Evolutionary conservation across 257 asterid genomes (phyloP).

Genomic region (Fraxinus americana): DNA sequence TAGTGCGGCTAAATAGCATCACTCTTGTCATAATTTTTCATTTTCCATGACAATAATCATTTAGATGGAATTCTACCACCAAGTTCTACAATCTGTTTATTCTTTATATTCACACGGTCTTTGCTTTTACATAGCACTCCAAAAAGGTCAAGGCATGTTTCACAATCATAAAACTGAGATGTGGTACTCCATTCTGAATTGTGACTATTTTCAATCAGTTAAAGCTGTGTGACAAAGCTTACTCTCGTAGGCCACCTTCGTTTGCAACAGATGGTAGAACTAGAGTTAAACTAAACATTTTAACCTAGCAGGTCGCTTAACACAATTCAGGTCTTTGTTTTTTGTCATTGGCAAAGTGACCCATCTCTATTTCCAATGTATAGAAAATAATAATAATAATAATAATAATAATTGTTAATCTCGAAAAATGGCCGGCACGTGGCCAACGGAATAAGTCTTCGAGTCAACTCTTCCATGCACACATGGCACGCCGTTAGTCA

Average conservation of each 20-base stretch:
- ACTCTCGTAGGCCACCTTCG: background rate
- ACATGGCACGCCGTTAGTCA: no score
- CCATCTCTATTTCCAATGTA: background rate
- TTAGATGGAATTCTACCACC: background rate
- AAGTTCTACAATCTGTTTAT: background rate
- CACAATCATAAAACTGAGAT: background rate
- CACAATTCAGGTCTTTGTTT: background rate
- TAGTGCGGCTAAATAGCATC: no score
- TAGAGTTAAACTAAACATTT: constrained; percentile 10
- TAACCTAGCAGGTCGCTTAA: background rate
- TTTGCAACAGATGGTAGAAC: constrained; percentile 6
- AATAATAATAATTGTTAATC: no score
- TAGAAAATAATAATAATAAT: background rate
- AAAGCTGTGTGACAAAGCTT: no score
- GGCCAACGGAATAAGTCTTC: no score
- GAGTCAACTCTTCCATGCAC: no score
- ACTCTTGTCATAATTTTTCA: background rate
- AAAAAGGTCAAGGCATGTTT: constrained; percentile 6
- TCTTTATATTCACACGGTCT: background rate
- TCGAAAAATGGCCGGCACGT: no score
- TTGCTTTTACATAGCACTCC: background rate
- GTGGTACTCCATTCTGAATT: no score
- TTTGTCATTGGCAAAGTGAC: background rate
- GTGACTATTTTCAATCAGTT: no score
- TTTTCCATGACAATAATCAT: constrained; percentile 13